These are phyloP conservation scores for Dendrothele bispora DNA, from an alignment of 768 basidiomycete species.

Conservation along the genomic window DNA sequence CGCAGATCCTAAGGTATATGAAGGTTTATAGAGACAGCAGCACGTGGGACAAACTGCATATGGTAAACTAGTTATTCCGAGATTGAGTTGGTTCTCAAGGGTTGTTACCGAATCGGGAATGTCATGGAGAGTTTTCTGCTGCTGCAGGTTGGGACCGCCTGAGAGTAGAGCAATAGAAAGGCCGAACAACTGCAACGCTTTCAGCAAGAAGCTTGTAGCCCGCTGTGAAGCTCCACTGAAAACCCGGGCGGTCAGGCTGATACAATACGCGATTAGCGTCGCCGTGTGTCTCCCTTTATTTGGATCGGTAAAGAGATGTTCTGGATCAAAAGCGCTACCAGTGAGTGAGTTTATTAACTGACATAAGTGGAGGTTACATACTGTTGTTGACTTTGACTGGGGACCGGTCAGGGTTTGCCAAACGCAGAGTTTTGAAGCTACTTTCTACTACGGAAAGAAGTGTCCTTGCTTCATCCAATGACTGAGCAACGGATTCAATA, in stretches of 20 bases:
- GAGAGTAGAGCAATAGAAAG: background rate
- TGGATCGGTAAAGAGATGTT: background rate
- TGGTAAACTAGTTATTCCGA: background rate
- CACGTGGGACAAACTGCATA: constrained; percentile 4
- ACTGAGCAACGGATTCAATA: background rate
- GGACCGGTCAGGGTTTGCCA: background rate
- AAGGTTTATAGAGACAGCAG: background rate
- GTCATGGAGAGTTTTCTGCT: background rate
- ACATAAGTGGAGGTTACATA: background rate
- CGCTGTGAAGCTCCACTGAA: background rate
- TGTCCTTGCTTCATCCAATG: background rate
- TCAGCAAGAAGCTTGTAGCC: background rate
- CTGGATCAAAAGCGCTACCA: background rate
- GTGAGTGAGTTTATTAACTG: too few species aligned
- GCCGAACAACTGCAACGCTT: background rate
- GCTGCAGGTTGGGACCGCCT: background rate
- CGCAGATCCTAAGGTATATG: background rate
- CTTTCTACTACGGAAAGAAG: background rate
- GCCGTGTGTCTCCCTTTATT: background rate
- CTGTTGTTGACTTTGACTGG: constrained; percentile 1
- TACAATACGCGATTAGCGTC: constrained; percentile 1
- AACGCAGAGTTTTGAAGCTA: background rate
- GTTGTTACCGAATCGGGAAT: constrained; percentile 1
- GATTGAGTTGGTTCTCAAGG: constrained; percentile 3
- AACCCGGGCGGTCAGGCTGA: background rate